phyloP scores from a whole-genome alignment of 1,284 basidiomycete species.

The Athelia psychrophila region DNA sequence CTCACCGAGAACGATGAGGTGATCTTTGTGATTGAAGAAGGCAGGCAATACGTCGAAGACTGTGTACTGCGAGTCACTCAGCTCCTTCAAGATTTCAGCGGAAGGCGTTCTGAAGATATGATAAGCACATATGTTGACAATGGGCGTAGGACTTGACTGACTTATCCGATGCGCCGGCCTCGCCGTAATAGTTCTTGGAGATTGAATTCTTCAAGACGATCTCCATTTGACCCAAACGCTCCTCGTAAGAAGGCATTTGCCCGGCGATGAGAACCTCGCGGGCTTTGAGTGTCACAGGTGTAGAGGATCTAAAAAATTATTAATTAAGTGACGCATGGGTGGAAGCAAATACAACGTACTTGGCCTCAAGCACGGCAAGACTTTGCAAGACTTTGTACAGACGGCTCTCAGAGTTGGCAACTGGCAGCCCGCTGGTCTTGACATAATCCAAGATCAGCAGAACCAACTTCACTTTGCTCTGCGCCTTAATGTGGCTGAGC shows the following conservation, averaged over 20 bases:
- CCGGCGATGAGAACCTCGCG: constrained; percentile 96
- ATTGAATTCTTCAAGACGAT: constrained; percentile 88
- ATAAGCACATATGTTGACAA: neutral
- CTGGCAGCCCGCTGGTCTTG: constrained; percentile 72
- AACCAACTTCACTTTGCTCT: constrained; percentile 89
- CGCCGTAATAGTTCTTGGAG: constrained; percentile 86
- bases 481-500: constrained; percentile 93
- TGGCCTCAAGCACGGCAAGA: constrained; percentile 84
- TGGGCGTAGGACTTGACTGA: constrained; percentile 23
- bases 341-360: constrained; percentile 43
- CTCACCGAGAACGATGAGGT: constrained; percentile 80
- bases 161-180: constrained; percentile 69
- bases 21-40: constrained; percentile 90
- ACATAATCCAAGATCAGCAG: constrained; percentile 86
- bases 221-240: constrained; percentile 94
- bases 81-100: constrained; percentile 85
- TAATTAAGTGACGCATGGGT: constrained; percentile 2
- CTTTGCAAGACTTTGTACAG: constrained; percentile 75
- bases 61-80: constrained; percentile 95
- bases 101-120: constrained; percentile 64
- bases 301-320: constrained; percentile 68
- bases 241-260: constrained; percentile 96
- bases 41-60: constrained; percentile 96
- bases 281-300: constrained; percentile 90
- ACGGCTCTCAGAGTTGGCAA: constrained; percentile 68